phyloP scores from a whole-genome alignment of 805 yeast genomes.

The Barnettozyma botsteinii region DNA sequence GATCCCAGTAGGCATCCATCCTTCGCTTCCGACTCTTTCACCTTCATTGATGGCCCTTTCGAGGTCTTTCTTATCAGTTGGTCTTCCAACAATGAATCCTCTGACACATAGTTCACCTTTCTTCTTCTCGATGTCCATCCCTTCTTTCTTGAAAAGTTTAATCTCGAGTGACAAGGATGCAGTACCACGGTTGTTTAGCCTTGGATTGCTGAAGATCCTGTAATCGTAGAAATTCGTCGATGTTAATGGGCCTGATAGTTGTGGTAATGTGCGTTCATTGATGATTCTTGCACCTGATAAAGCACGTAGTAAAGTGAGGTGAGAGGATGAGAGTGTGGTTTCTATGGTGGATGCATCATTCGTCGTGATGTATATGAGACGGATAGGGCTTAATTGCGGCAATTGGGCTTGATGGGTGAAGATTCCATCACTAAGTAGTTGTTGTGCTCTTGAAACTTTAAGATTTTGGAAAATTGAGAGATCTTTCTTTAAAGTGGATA shows the following conservation, averaged over 20 bases:
- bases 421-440: slow-evolving; percentile 17
- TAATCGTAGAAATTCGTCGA: slow-evolving; percentile 59
- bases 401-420: slow-evolving; percentile 22
- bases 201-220: slow-evolving; percentile 37
- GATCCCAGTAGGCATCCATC: slow-evolving; percentile 46
- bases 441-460: slow-evolving; percentile 21
- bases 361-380: slow-evolving; percentile 17
- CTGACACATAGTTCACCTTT: slow-evolving; percentile 51
- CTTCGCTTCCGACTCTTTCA: slow-evolving; percentile 38
- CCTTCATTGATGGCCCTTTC: slow-evolving; percentile 27
- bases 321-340: slow-evolving; percentile 16
- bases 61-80: slow-evolving; percentile 28
- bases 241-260: slow-evolving; percentile 52
- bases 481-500: background rate
- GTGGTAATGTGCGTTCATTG: slow-evolving; percentile 40
- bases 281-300: slow-evolving; percentile 45
- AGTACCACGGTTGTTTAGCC: slow-evolving; percentile 45
- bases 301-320: slow-evolving; percentile 39
- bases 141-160: slow-evolving; percentile 38
- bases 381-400: slow-evolving; percentile 30
- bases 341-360: background rate
- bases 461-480: slow-evolving; percentile 5
- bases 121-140: slow-evolving; percentile 30
- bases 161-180: slow-evolving; percentile 55
- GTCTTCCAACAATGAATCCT: slow-evolving; percentile 64